Conservation (phyloP, 2,329 filamentous ascomycete genomes). For the Colletotrichum limetticola region DNA sequence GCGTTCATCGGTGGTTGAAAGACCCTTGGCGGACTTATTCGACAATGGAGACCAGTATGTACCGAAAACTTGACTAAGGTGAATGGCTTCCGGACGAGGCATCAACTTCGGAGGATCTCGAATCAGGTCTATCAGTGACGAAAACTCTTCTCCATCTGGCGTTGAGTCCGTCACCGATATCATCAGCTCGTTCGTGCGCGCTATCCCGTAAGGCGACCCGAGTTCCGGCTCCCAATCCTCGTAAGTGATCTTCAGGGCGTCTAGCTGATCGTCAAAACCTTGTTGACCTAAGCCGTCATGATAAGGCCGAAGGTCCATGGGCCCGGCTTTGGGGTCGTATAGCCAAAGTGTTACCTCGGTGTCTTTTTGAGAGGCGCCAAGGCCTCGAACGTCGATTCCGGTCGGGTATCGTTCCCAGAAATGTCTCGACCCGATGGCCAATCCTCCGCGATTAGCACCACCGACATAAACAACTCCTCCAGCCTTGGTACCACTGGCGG, state of each 20-base stretch:
- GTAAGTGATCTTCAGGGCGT: background rate
- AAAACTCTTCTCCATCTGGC: background rate
- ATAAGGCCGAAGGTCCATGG: background rate
- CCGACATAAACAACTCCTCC: background rate
- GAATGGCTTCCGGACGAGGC: background rate
- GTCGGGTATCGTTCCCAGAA: background rate
- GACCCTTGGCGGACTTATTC: background rate
- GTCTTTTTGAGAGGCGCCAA: background rate
- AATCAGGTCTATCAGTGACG: background rate
- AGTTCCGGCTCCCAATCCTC: background rate
- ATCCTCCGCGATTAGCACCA: background rate
- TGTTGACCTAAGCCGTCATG: background rate
- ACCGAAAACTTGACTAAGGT: background rate
- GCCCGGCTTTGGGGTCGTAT: background rate
- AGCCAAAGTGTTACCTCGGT: background rate
- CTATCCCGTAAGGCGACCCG: background rate
- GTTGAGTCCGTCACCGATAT: background rate
- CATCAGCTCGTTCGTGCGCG: background rate
- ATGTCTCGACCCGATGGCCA: background rate
- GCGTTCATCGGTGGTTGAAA: constrained; percentile 57
- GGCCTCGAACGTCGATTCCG: background rate
- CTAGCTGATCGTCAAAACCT: background rate
- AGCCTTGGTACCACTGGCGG: background rate
- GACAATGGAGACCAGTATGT: background rate
- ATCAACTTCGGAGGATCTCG: background rate